phyloP scores from a whole-genome alignment of 2,329 filamentous ascomycete genomes.

The Aureobasidium mangrovei region DNA sequence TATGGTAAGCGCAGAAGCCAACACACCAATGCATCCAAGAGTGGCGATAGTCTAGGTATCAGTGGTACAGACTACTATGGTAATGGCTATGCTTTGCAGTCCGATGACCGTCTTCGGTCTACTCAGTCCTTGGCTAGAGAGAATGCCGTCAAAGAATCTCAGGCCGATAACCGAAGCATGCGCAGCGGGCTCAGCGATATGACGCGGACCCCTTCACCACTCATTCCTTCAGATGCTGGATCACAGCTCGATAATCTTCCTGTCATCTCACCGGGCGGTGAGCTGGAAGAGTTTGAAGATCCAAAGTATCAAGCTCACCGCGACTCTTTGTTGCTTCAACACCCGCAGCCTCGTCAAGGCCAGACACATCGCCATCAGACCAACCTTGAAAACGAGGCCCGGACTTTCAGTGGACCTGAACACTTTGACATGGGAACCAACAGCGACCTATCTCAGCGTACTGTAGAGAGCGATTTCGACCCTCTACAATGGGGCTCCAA shows the following conservation, averaged over 20 bases:
- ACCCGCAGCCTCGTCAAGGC: constrained; percentile 67
- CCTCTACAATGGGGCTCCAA: constrained; percentile 42
- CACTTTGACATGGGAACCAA: constrained; percentile 21
- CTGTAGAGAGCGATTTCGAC: constrained; percentile 30
- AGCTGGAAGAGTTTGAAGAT: background rate
- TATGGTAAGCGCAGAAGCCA: constrained; percentile 53
- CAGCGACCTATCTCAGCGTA: constrained; percentile 28
- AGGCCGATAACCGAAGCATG: constrained; percentile 23
- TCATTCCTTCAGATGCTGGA: constrained; percentile 45
- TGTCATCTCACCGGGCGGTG: background rate
- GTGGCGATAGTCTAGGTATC: constrained; percentile 10
- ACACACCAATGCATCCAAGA: constrained; percentile 57
- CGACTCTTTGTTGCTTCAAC: constrained; percentile 69
- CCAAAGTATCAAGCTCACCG: constrained; percentile 76
- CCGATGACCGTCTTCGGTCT: constrained; percentile 46
- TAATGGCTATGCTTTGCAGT: constrained; percentile 45
- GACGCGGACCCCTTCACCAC: constrained; percentile 41
- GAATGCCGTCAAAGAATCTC: constrained; percentile 15
- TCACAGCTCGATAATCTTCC: constrained; percentile 3
- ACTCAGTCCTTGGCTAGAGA: constrained; percentile 26
- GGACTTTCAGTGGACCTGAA: constrained; percentile 48
- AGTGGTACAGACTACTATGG: constrained; percentile 37
- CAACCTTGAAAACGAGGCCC: constrained; percentile 63
- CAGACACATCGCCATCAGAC: constrained; percentile 67
- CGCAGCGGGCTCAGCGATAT: constrained; percentile 26